Percentiles rank a stretch among this genome's conserved stretches.
Conservation (phyloP, 768 basidiomycete genomes). For the Melanogaster broomeanus region DNA sequence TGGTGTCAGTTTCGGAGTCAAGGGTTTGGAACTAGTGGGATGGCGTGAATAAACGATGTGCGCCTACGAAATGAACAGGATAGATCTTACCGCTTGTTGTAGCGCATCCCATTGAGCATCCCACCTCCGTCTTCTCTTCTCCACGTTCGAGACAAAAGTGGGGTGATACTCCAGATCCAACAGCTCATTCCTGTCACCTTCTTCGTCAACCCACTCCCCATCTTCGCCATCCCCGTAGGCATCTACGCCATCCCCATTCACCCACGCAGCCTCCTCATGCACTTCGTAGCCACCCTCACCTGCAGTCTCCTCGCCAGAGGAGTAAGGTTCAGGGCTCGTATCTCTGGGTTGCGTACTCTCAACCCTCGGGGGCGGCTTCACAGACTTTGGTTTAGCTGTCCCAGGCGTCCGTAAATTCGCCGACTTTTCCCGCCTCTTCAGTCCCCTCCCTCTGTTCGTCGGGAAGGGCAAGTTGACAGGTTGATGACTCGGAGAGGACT, state of each 20-base stretch:
- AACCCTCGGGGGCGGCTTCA: conserved; percentile 74
- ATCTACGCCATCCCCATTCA: conserved; percentile 32
- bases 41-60: conserved; percentile 3
- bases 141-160: conserved; percentile 60
- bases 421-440: conserved; percentile 47
- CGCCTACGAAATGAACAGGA: background rate
- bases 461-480: conserved; percentile 48
- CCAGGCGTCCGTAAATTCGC: conserved; percentile 32
- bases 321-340: conserved; percentile 75
- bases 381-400: conserved; percentile 26
- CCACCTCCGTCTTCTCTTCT: conserved; percentile 72
- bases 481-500: conserved; percentile 38
- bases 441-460: conserved; percentile 43
- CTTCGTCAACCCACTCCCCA: conserved; percentile 74
- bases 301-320: conserved; percentile 78
- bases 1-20: conserved; percentile 80
- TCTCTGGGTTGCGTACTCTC: conserved; percentile 84
- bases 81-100: conserved; percentile 60
- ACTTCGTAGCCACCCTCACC: conserved; percentile 55
- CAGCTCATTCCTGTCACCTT: conserved; percentile 68
- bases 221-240: conserved; percentile 31
- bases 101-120: conserved; percentile 76
- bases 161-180: conserved; percentile 79
- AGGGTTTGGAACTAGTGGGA: conserved; percentile 67
- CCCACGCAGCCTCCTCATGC: conserved; percentile 42